These are phyloP conservation scores for Morella rubra DNA, from an alignment of 306 rosid genomes.

Conservation along the genomic window DNA sequence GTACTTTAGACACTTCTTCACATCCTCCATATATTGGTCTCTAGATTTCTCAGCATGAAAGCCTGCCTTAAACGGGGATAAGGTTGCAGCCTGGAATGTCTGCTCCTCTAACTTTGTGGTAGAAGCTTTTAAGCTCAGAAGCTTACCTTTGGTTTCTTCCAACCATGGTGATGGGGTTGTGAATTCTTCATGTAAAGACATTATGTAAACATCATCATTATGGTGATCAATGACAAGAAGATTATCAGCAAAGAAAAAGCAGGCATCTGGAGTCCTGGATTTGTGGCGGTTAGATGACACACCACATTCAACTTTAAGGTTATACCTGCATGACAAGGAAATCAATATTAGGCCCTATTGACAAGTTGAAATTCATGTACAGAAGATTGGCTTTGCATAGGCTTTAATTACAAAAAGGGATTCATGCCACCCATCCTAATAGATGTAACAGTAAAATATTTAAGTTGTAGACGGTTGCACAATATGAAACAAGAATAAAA, in stretches of 20 bases:
- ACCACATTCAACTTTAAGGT: conserved; percentile 91
- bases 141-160: conserved; percentile 68
- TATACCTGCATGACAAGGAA: conserved; percentile 66
- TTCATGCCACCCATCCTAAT: neutral
- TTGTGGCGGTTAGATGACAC: conserved; percentile 58
- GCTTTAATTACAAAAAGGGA: neutral
- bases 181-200: conserved; percentile 61
- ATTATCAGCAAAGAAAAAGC: conserved; percentile 93
- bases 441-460: neutral
- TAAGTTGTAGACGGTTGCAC: conserved; percentile 4
- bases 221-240: conserved; percentile 77
- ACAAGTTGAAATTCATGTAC: neutral
- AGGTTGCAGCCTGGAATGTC: conserved; percentile 25
- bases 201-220: conserved; percentile 74
- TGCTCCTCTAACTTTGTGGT: conserved; percentile 34
- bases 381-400: neutral
- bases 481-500: conserved; percentile 16
- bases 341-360: conserved; percentile 16
- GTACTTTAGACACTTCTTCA: conserved; percentile 70
- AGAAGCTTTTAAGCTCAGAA: conserved; percentile 52
- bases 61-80: conserved; percentile 38
- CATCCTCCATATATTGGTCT: conserved; percentile 70
- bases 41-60: conserved; percentile 69
- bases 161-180: conserved; percentile 54
- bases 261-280: conserved; percentile 91